Evolutionary conservation across 164 flowering plant species (phyloP).

Genomic region (Stephania japonica): DNA sequence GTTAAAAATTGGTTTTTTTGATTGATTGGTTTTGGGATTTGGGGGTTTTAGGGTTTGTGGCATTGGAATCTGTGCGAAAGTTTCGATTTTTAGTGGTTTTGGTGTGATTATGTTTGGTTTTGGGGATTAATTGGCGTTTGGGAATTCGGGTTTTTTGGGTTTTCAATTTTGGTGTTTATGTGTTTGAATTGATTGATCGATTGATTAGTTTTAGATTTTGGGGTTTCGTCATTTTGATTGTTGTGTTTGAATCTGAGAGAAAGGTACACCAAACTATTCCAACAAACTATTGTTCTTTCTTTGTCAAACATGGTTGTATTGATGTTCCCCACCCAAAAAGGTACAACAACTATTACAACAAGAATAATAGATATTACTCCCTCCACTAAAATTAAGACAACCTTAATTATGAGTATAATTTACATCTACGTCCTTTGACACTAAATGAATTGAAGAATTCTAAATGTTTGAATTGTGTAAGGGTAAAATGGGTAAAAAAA

Average conservation of each 20-base stretch:
- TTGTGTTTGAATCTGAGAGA: not conserved
- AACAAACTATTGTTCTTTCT: no score
- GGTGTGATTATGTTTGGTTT: not conserved
- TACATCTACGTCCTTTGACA: no score
- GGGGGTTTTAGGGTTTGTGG: not conserved
- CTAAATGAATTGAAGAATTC: no score
- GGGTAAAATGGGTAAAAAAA: no score
- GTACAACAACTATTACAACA: no score
- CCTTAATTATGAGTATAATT: no score
- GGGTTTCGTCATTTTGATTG: not conserved
- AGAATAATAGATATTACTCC: no score
- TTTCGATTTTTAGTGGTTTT: constrained; percentile 4
- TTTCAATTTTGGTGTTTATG: constrained; percentile 5
- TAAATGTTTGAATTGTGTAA: no score
- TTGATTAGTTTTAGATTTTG: not conserved
- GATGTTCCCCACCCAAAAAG: no score
- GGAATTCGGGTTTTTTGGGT: not conserved
- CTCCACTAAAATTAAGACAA: no score
- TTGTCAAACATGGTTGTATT: no score
- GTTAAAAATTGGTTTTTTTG: not conserved
- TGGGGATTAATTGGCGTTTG: constrained; percentile 1
- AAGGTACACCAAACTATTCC: no score
- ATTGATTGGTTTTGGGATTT: constrained; percentile 5
- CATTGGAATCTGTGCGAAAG: not conserved
- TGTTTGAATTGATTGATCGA: not conserved